phyloP scores from a whole-genome alignment of 1,139 yeast species.

The Pichia sp. region DNA sequence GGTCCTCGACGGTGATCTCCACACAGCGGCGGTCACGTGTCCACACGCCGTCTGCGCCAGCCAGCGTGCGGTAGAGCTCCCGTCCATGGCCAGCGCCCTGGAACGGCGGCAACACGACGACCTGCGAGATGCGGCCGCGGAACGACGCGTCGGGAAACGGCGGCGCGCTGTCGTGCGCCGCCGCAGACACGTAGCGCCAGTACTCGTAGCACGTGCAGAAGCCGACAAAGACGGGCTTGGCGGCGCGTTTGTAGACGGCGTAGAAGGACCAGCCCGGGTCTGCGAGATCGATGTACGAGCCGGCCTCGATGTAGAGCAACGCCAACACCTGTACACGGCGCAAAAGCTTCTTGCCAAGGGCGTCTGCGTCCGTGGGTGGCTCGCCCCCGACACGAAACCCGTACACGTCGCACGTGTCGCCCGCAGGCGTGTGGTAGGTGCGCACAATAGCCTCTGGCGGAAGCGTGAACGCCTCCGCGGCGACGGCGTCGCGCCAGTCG shows the following conservation, averaged over 20 bases:
- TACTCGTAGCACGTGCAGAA: constrained; percentile 81
- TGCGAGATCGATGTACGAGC: constrained; percentile 72
- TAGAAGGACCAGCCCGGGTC: constrained; percentile 74
- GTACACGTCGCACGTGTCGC: constrained; percentile 34
- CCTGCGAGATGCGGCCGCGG: constrained; percentile 83
- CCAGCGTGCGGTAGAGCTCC: constrained; percentile 53
- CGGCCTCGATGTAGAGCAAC: constrained; percentile 87
- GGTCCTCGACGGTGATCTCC: constrained; percentile 91
- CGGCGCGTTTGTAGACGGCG: constrained; percentile 38
- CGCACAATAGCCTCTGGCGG: constrained; percentile 41
- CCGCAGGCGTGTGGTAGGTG: constrained; percentile 30
- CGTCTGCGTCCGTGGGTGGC: not conserved
- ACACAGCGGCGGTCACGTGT: constrained; percentile 45
- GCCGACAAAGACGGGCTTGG: constrained; percentile 51
- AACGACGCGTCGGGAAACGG: constrained; percentile 30
- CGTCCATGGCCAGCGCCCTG: constrained; percentile 73
- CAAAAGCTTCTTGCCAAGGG: constrained; percentile 50
- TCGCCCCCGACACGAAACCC: constrained; percentile 39
- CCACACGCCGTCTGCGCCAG: constrained; percentile 49
- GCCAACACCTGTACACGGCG: constrained; percentile 74
- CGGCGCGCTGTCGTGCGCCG: constrained; percentile 49
- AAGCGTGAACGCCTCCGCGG: constrained; percentile 44
- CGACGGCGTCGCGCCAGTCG: constrained; percentile 57
- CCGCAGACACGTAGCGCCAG: constrained; percentile 65
- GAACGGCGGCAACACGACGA: constrained; percentile 74